Percentiles rank a stretch among this genome's conserved stretches.
Evolutionary conservation across 1,139 yeast genomes (phyloP).

Genomic region (Candida anutae): DNA sequence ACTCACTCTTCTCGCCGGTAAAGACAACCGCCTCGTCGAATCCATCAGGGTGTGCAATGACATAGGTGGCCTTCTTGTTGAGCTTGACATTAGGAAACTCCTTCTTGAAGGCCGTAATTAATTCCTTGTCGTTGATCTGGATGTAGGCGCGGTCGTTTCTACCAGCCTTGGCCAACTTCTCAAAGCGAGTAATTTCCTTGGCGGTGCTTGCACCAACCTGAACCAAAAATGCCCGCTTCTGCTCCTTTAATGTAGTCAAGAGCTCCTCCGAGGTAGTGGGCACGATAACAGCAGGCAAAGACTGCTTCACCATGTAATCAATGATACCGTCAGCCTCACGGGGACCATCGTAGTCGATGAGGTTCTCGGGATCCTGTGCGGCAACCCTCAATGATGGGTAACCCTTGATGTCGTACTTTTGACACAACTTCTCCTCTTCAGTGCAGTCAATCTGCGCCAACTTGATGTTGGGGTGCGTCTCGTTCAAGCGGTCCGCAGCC

Average conservation of each 20-base stretch:
- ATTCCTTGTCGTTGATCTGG: slow-evolving; percentile 42
- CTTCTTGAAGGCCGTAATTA: slow-evolving; percentile 34
- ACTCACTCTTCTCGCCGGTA: slow-evolving; percentile 19
- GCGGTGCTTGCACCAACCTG: slow-evolving; percentile 17
- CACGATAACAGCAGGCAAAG: slow-evolving; percentile 68
- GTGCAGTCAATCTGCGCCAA: slow-evolving; percentile 94
- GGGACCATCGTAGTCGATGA: slow-evolving; percentile 61
- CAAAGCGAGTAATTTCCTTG: slow-evolving; percentile 5
- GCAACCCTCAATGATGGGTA: slow-evolving; percentile 89
- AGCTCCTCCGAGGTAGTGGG: slow-evolving; percentile 44
- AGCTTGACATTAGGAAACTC: slow-evolving; percentile 7
- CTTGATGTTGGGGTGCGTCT: slow-evolving; percentile 51
- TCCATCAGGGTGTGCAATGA: slow-evolving; percentile 35
- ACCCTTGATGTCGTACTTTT: slow-evolving; percentile 69
- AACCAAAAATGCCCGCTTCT: slow-evolving; percentile 47
- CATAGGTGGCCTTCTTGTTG: slow-evolving; percentile 35
- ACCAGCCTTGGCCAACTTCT: slow-evolving; percentile 10
- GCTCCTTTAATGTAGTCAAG: slow-evolving; percentile 39
- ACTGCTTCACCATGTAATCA: slow-evolving; percentile 72
- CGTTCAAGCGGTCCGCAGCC: slow-evolving; percentile 74
- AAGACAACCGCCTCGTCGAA: slow-evolving; percentile 25
- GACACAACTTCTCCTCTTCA: slow-evolving; percentile 75
- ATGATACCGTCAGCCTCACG: slow-evolving; percentile 76
- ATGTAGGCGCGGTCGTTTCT: slow-evolving; percentile 50
- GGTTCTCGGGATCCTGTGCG: slow-evolving; percentile 24